phyloP scores from a whole-genome alignment of 1,284 basidiomycete species.

The Moesziomyces globuligerus region DNA sequence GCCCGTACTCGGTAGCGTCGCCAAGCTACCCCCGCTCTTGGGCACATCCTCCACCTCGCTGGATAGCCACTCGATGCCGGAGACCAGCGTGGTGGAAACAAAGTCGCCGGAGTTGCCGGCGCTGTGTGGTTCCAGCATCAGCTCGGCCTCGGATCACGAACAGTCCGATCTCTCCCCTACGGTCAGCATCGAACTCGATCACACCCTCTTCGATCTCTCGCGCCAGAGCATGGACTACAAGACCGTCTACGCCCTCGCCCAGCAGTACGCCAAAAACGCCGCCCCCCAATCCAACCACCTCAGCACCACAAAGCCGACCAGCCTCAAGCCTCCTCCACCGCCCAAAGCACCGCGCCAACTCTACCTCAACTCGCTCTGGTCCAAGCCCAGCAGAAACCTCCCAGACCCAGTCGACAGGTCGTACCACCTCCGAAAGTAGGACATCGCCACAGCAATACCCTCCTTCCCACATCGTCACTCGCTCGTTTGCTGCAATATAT shows the following conservation, averaged over 20 bases:
- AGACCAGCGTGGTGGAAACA: neutral
- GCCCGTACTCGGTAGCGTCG: slow-evolving; percentile 2
- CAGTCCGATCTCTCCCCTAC: slow-evolving; percentile 10
- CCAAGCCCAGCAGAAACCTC: neutral
- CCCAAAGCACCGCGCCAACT: neutral
- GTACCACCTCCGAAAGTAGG: slow-evolving; percentile 10
- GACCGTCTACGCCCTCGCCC: slow-evolving; percentile 5
- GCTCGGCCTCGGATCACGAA: slow-evolving; percentile 21
- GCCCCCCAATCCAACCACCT: neutral
- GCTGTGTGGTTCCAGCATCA: slow-evolving; percentile 13
- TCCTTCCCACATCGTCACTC: neutral
- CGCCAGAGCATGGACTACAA: slow-evolving; percentile 12
- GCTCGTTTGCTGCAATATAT: neutral
- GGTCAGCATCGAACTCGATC: slow-evolving; percentile 9
- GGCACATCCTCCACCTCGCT: neutral
- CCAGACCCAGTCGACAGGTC: slow-evolving; percentile 9
- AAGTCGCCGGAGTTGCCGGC: slow-evolving; percentile 21
- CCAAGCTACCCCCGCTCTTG: slow-evolving; percentile 3
- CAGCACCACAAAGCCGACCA: neutral
- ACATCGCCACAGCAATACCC: neutral
- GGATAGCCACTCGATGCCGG: neutral
- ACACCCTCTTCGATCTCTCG: slow-evolving; percentile 29
- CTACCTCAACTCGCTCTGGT: neutral
- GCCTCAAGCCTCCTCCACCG: neutral
- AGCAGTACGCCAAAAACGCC: slow-evolving; percentile 6